Evolutionary conservation across 192 early-diverging fungal genomes (phyloP).

Genomic region (Entomortierella parvispora): DNA sequence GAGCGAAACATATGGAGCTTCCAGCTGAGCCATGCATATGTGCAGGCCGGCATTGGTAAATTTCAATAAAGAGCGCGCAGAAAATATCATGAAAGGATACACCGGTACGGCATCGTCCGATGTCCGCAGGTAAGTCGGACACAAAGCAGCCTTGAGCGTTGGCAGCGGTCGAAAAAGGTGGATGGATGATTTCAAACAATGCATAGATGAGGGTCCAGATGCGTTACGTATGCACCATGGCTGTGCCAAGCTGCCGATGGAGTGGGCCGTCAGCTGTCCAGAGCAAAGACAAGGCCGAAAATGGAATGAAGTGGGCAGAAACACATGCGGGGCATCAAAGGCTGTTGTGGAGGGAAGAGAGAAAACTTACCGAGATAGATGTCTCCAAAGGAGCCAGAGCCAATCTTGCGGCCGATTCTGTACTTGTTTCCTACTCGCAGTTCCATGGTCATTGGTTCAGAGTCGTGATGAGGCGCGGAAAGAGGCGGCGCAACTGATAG

Average conservation of each 20-base stretch:
- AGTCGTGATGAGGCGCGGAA: neutral
- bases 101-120: neutral
- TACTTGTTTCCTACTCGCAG: constrained; percentile 94
- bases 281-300: no score
- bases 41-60: no score
- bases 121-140: neutral
- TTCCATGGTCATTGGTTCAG: constrained; percentile 65
- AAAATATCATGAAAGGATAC: no score
- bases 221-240: no score
- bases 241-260: neutral
- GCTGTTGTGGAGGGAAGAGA: neutral
- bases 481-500: neutral
- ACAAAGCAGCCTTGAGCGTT: neutral
- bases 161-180: no score
- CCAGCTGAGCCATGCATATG: constrained; percentile 21
- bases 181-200: neutral
- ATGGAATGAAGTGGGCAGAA: neutral
- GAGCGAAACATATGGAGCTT: no score
- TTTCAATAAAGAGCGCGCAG: no score
- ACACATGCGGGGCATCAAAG: neutral
- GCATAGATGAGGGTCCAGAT: neutral
- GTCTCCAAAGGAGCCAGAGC: constrained; percentile 97
- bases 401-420: constrained; percentile 95
- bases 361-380: constrained; percentile 86
- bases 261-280: neutral